phyloP scores from a whole-genome alignment of 2,329 filamentous ascomycete genomes.

The Malbranchea cinnamomea region DNA sequence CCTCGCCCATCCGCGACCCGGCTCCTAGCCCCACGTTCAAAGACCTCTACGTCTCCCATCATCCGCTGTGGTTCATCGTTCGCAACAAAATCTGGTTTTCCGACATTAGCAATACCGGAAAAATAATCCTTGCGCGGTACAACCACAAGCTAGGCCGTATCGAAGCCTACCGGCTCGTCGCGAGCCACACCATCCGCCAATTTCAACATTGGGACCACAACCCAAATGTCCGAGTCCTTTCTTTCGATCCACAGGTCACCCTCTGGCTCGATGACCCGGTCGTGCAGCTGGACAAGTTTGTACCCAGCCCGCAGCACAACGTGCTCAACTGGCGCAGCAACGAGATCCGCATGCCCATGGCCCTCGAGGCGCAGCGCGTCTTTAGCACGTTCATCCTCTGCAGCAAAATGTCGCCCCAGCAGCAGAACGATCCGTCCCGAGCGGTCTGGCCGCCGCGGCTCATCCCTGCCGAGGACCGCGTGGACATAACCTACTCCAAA shows the following conservation, averaged over 20 bases:
- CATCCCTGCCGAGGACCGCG: constrained; percentile 49
- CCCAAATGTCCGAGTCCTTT: constrained; percentile 51
- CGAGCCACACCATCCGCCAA: constrained; percentile 40
- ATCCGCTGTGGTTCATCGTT: constrained; percentile 73
- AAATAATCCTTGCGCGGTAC: constrained; percentile 62
- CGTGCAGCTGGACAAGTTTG: constrained; percentile 36
- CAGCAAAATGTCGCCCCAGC: constrained; percentile 28
- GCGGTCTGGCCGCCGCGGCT: constrained; percentile 59
- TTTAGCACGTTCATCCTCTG: constrained; percentile 57
- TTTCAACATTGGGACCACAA: constrained; percentile 53
- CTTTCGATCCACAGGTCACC: constrained; percentile 54
- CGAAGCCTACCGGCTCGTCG: constrained; percentile 63
- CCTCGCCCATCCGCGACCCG: constrained; percentile 39
- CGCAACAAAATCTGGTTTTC: constrained; percentile 74
- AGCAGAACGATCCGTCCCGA: constrained; percentile 14
- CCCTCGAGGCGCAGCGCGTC: constrained; percentile 36
- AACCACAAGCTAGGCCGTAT: constrained; percentile 60
- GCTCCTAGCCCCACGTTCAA: constrained; percentile 50
- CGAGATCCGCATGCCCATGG: constrained; percentile 42
- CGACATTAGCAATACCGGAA: constrained; percentile 57
- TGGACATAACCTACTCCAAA: constrained; percentile 32
- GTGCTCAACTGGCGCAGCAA: constrained; percentile 14
- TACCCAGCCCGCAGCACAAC: constrained; percentile 7
- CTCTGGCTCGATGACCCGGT: constrained; percentile 64
- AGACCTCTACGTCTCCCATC: constrained; percentile 57